phyloP scores from a whole-genome alignment of 306 rosid genomes.

The Sicyos baderoa region DNA sequence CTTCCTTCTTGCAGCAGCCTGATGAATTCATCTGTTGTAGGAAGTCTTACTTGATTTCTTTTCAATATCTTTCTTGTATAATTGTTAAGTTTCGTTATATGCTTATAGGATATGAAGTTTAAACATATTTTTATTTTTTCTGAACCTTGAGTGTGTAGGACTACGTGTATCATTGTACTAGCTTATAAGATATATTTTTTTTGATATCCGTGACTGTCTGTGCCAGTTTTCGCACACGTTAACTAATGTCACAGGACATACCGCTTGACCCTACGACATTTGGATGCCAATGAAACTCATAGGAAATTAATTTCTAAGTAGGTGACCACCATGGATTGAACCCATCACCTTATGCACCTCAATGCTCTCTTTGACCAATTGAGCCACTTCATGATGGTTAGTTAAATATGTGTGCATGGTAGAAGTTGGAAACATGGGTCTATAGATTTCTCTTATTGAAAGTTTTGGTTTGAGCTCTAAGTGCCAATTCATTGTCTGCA shows the following conservation, averaged over 20 bases:
- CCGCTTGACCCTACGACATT: too few relatives aligned
- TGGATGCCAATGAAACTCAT: too few relatives aligned
- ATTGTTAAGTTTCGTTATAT: not conserved
- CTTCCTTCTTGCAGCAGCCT: not conserved
- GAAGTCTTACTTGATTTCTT: not conserved
- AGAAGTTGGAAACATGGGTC: conserved; percentile 6
- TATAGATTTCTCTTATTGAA: not conserved
- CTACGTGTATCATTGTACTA: not conserved
- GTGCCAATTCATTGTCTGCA: not conserved
- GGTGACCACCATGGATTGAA: too few relatives aligned
- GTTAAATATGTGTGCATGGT: not conserved
- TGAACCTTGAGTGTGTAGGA: not conserved
- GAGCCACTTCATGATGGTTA: too few relatives aligned
- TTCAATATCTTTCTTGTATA: not conserved
- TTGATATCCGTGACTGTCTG: too few relatives aligned
- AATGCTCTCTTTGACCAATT: too few relatives aligned
- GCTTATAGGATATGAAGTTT: not conserved
- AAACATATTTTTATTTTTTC: not conserved
- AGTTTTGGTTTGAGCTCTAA: not conserved
- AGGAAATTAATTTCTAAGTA: too few relatives aligned
- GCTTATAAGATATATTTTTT: too few relatives aligned
- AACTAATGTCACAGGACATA: too few relatives aligned
- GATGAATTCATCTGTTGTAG: not conserved
- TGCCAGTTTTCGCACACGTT: too few relatives aligned
- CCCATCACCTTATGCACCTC: too few relatives aligned